Evolutionary conservation across 306 rosid species (phyloP).

Genomic region (Nissolia schottii): DNA sequence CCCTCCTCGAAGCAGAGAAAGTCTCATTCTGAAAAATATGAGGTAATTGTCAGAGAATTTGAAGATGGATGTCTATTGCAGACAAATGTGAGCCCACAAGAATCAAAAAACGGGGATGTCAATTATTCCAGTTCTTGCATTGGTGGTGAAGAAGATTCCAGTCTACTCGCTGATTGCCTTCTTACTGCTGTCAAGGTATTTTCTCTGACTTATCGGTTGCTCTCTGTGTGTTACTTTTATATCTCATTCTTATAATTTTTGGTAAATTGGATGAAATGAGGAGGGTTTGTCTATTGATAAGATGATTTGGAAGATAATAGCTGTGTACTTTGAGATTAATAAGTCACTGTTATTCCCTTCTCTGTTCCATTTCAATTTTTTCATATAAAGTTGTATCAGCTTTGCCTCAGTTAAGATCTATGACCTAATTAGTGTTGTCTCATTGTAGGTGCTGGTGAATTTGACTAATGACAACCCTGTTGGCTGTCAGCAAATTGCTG

Average conservation of each 20-base stretch:
- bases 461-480: slow-evolving; percentile 88
- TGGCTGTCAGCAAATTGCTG: slow-evolving; percentile 91
- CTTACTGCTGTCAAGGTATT: slow-evolving; percentile 27
- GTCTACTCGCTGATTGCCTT: slow-evolving; percentile 60
- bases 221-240: background rate
- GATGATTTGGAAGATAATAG: background rate
- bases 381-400: too few species aligned
- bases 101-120: slow-evolving; percentile 45
- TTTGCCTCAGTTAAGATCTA: slow-evolving; percentile 7
- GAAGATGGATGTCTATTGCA: slow-evolving; percentile 55
- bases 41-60: slow-evolving; percentile 34
- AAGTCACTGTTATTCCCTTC: slow-evolving; percentile 8
- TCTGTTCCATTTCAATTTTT: too few species aligned
- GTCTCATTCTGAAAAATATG: slow-evolving; percentile 34
- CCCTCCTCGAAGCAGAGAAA: slow-evolving; percentile 65
- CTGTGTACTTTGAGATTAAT: background rate
- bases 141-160: slow-evolving; percentile 46
- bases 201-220: slow-evolving; percentile 5
- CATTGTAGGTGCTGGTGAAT: slow-evolving; percentile 89
- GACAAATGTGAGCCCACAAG: slow-evolving; percentile 38
- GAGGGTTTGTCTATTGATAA: slow-evolving; percentile 5
- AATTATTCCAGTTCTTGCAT: slow-evolving; percentile 37
- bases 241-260: background rate
- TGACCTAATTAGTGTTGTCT: background rate
- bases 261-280: background rate